Evolutionary conservation across 306 rosid genomes (phyloP), one percentile per base, ranked within the genome.

Genomic region (Rosa multiflora): DNA sequence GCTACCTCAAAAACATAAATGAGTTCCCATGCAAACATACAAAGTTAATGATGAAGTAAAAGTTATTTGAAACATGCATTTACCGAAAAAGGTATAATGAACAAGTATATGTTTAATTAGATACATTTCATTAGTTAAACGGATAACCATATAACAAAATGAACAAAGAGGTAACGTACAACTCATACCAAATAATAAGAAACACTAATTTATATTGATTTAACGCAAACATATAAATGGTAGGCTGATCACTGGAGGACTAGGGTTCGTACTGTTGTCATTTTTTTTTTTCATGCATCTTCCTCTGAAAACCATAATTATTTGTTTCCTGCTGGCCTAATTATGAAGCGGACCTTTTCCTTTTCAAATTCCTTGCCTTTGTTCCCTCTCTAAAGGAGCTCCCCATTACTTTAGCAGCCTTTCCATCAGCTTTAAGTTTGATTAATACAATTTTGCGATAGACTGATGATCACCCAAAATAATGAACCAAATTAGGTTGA

Each of bases 321-420:
- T 39, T 44, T 40, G 76, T 51, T 72, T 37, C 46, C 63, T 72
- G 58, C 63, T 72, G 58, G 26, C 62, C 81, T 79, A 80, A 76
- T 76, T 75, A 66, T 77, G 43, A 72, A 69, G 46, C 39, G 49
- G 46, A 43, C 72, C 71, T 13, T 77, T 84, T 80, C 52, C 78
- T 67, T 52, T 76, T 64, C 44, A 43, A 79, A 37, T 63, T 80
- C 20, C 53, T 72, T 39, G 72, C 79, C 82, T 35, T 55, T 56
- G 79, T 74, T 78, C 56, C 72, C 87, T 29, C 78, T 63, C 42
- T 14, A 83, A 79, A 66, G 72, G 78, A 79, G 71, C 59, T 71
- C 32, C 18, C 48, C 61, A 9, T 32, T 73, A 40, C 87, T 67
- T 80, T 76, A 20, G 73, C 87, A 80, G 84, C 84, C 82, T 77